Percentiles rank a stretch among this genome's conserved stretches.
These are phyloP conservation scores for Termitomyces sp. DNA, from an alignment of 768 basidiomycete genomes.

Conservation along the genomic window DNA sequence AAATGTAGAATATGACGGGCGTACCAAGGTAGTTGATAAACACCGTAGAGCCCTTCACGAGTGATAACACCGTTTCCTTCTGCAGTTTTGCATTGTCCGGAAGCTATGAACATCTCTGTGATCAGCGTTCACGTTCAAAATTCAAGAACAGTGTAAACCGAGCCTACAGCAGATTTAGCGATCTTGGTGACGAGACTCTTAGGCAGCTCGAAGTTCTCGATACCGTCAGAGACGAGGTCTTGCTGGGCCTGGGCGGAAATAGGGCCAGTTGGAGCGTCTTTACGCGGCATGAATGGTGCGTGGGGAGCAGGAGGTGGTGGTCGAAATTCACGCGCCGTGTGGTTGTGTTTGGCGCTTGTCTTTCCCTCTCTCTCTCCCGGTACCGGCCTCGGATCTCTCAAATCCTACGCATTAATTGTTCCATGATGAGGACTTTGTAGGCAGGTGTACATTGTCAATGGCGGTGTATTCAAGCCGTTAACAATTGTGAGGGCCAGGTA, in stretches of 20 bases:
- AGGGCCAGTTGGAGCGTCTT: conserved; percentile 52
- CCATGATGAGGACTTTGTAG: too few relatives aligned
- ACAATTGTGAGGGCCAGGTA: too few relatives aligned
- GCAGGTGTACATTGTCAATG: too few relatives aligned
- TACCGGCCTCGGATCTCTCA: too few relatives aligned
- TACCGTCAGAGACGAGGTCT: conserved; percentile 77
- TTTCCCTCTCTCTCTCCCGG: too few relatives aligned
- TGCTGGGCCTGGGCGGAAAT: conserved; percentile 78
- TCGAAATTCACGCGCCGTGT: not conserved
- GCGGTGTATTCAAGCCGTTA: too few relatives aligned
- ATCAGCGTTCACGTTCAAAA: not conserved
- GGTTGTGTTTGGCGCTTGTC: not conserved
- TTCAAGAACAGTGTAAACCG: not conserved
- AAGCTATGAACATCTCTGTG: conserved; percentile 44
- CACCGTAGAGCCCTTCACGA: conserved; percentile 88
- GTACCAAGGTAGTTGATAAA: conserved; percentile 93
- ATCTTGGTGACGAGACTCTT: conserved; percentile 81
- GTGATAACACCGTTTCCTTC: conserved; percentile 83
- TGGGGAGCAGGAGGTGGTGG: not conserved
- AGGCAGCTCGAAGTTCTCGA: conserved; percentile 88
- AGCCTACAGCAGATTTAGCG: conserved; percentile 72
- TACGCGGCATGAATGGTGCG: conserved; percentile 57
- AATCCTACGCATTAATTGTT: too few relatives aligned
- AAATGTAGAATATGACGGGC: conserved; percentile 22
- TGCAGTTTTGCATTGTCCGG: conserved; percentile 85